Base-by-base conservation (phyloP, 345 rosid species). In the Citrus inodora region DNA sequence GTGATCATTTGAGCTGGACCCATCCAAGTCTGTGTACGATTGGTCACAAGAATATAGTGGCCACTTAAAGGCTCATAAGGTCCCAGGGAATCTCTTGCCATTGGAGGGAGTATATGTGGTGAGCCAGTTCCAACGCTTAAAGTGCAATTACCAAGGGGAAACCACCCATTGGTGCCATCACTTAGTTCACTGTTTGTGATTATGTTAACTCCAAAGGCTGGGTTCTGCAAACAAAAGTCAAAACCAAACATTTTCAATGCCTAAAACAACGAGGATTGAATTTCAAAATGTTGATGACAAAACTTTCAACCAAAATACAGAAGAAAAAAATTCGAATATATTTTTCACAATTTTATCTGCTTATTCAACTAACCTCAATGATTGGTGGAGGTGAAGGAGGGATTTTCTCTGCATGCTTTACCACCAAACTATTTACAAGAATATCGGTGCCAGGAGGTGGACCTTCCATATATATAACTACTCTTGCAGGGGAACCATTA, bases 1-100 rank as follows among this genome's bases (percentile, higher is more conserved):
- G 97, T 90, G 82, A 95, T 95, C 70, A 87, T 78, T 87, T 95
- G 99, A 63, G 97, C 98, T 64, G 99, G 99, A 62, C 99, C 99
- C 98, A 95, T 95, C 99, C 98, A 95, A 67, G 84, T 93, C 74
- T 92, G 94, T 11, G 98, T 88, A 46, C 99, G 89, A 79, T 88
- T 92, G 61, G 94, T 88, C 59, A 83, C 93, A 0, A 86, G 89
- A 75, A 95, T 92, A 82, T 82, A 90, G 53, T 82, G 92, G 38
- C 99, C 98, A 55, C 97, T 91, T 64, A 93, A 81, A 70, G 95
- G 91, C 64, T 59, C 91, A 71, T 90, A 84, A 71, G 83, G 78
- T 74, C 90, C 94, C 63, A 94, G 92, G 70, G 97, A 89, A 71
- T 88, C 91, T 81, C 92, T 91, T 3, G 95, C 98, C 91, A 90